Evolutionary conservation across 257 asterid genomes (phyloP).

Genomic region (Solanum peruvianum): DNA sequence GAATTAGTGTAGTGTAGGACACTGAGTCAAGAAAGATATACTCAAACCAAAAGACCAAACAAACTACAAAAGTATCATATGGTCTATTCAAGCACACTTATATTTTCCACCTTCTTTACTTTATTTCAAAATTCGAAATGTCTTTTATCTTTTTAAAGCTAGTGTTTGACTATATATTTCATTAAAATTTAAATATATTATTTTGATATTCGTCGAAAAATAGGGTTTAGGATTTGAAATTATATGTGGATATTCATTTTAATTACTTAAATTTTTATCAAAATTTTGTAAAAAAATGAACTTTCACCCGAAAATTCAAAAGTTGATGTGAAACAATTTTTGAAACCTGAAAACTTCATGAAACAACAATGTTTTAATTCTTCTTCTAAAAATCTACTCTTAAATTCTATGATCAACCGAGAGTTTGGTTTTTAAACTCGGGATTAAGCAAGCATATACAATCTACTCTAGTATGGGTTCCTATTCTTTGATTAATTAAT

Average conservation of each 20-base stretch:
- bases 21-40: background rate
- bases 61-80: background rate
- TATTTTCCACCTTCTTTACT: background rate
- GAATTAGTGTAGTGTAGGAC: background rate
- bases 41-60: background rate
- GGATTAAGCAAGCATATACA: background rate
- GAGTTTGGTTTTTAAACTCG: background rate
- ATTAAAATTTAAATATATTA: background rate
- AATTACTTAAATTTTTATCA: background rate
- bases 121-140: background rate
- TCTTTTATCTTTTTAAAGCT: too few species aligned
- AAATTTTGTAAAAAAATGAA: background rate
- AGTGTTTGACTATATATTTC: background rate
- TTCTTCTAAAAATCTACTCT: too few species aligned
- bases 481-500: background rate
- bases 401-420: too few species aligned
- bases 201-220: too few species aligned
- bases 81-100: background rate
- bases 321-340: too few species aligned
- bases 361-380: too few species aligned
- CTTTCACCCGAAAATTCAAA: background rate
- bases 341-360: background rate
- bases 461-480: background rate
- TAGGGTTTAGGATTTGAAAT: background rate
- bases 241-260: background rate